Conservation (phyloP, 2,329 filamentous ascomycete species). For the Epichloe coenophiala region DNA sequence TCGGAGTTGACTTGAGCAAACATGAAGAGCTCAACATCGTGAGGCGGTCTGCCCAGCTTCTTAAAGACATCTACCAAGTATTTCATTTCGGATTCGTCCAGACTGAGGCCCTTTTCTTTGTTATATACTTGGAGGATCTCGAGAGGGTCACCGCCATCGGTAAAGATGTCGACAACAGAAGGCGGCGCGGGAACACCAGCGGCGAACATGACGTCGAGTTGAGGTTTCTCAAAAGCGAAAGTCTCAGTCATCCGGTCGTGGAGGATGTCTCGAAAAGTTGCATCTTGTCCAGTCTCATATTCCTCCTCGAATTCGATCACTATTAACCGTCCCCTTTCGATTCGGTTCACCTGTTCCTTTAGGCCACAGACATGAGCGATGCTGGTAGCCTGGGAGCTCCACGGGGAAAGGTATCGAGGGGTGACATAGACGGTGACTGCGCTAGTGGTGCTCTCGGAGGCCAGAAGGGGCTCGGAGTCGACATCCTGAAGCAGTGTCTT, state of each 20-base stretch:
- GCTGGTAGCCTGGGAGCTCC: constrained; percentile 92
- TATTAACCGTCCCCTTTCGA: constrained; percentile 77
- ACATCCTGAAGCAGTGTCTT: constrained; percentile 32
- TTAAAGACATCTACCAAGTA: constrained; percentile 61
- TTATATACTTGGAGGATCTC: constrained; percentile 73
- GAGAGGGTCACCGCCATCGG: constrained; percentile 48
- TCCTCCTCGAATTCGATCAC: constrained; percentile 47
- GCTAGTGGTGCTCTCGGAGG: constrained; percentile 25
- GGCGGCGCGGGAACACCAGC: constrained; percentile 50
- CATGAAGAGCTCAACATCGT: constrained; percentile 97
- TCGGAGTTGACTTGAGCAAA: constrained; percentile 99
- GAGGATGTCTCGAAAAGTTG: constrained; percentile 55
- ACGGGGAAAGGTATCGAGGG: constrained; percentile 83
- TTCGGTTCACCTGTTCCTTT: constrained; percentile 53
- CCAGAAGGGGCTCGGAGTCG: constrained; percentile 14
- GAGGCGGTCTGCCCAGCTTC: constrained; percentile 44
- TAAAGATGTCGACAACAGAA: constrained; percentile 62
- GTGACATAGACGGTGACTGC: constrained; percentile 55
- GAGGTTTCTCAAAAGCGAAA: constrained; percentile 52
- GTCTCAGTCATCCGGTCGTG: constrained; percentile 95
- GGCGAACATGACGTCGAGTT: constrained; percentile 65
- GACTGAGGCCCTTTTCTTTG: constrained; percentile 65
- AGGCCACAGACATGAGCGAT: constrained; percentile 88
- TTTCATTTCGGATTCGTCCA: constrained; percentile 81
- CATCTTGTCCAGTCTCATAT: constrained; percentile 27